Percentiles rank a stretch among this genome's conserved stretches.
Conservation (phyloP, 257 asterid genomes). For the Buddleja alternifolia region DNA sequence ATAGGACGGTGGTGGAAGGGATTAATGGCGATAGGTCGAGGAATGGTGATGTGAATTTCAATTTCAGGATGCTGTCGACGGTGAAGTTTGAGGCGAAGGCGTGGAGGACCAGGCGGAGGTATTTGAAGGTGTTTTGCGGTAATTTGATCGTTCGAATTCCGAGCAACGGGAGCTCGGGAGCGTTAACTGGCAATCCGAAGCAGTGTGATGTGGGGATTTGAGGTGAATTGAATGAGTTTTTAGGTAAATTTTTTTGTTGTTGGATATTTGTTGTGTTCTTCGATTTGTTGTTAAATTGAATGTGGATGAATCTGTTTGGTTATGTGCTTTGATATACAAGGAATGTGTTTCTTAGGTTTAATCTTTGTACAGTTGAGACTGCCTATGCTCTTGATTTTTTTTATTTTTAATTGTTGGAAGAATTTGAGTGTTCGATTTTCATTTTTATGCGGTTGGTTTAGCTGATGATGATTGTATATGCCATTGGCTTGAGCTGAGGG, state of each 20-base stretch:
- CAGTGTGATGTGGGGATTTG: constrained; percentile 82
- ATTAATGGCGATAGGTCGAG: constrained; percentile 49
- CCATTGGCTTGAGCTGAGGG: constrained; percentile 7
- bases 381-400: constrained; percentile 24
- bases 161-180: constrained; percentile 44
- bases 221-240: constrained; percentile 36
- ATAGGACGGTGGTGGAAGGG: constrained; percentile 41
- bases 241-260: constrained; percentile 16
- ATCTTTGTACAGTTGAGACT: constrained; percentile 32
- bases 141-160: constrained; percentile 55
- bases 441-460: constrained; percentile 1
- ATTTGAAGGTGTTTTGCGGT: constrained; percentile 72
- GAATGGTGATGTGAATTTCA: constrained; percentile 48
- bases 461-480: neutral
- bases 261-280: constrained; percentile 30
- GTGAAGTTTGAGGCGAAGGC: constrained; percentile 74
- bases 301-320: constrained; percentile 29
- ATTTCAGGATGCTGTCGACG: constrained; percentile 65
- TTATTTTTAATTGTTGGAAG: constrained; percentile 20
- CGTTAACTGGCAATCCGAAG: constrained; percentile 57
- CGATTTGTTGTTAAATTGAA: constrained; percentile 38
- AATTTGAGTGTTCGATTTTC: constrained; percentile 8
- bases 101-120: constrained; percentile 78
- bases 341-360: constrained; percentile 28
- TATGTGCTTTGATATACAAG: constrained; percentile 28